Base-by-base conservation (phyloP, 1,284 basidiomycete genomes). In the Sutorius eximius region DNA sequence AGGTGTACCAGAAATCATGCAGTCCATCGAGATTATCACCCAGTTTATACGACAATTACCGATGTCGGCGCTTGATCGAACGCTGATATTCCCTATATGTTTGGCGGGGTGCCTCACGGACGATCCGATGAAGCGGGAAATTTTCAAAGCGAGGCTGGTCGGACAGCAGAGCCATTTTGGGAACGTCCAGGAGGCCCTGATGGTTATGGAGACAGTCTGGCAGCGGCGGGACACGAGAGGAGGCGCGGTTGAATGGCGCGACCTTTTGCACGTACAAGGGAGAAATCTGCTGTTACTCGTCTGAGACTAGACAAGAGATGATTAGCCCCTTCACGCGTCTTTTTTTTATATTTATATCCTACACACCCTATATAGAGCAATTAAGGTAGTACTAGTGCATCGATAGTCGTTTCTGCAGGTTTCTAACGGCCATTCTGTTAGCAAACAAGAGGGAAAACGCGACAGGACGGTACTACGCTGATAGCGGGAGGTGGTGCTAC, bases 1-100 rank as follows among this genome's bases (percentile, higher is more conserved):
- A 90, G 88, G 82, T 61, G 85, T 92, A n/a, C 78, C 83, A 46
- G 87, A 92, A 67, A 89, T 93, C 58, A 71, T 67, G 46, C 72
- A 75, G 43, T 81, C 81, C 12, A 80, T 87, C 37, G 77, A 80
- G 40, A 70, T 67, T 43, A 78, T 89, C 55, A 69, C 81, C 43
- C 78, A 79, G 49, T 71, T 81, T 30, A 66, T 90, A 49, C 71
- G 74, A 53, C 78, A 79, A 60, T 68, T 89, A 49, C 78, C 78
- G 16, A 70, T 79, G 43, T 82, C 83, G 15, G 75, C 79, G 53
- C 70, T 82, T 51, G 89, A 91, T 67, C 81, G 87, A 53, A 78
- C 80, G 3, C 69, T 91, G 44, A 73, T 87, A 10, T 85, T 91
- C 68, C 89, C 90, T 18, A 78, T 90, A 53, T 85, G 82, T 64